Conservation (phyloP, 1,139 yeast species). For the Candida buenavistaensis region DNA sequence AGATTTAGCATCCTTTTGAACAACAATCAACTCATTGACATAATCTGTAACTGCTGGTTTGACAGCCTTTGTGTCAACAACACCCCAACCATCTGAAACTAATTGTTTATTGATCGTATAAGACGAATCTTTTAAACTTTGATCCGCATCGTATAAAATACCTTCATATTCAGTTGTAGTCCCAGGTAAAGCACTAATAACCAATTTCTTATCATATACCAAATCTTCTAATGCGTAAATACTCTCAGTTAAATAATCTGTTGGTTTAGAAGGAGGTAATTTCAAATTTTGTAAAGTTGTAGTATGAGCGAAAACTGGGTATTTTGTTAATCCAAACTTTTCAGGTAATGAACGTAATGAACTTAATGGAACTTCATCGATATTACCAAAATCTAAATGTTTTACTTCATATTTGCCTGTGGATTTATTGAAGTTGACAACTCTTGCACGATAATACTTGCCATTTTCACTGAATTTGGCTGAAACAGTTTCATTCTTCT, state of each 20-base stretch:
- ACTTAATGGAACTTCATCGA: slow-evolving; percentile 47
- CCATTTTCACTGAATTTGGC: slow-evolving; percentile 56
- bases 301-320: slow-evolving; percentile 60
- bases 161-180: slow-evolving; percentile 47
- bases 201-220: slow-evolving; percentile 56
- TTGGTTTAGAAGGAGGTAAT: slow-evolving; percentile 60
- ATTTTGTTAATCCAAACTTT: slow-evolving; percentile 40
- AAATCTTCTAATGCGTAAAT: slow-evolving; percentile 56
- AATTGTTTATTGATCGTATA: slow-evolving; percentile 66
- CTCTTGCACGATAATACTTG: slow-evolving; percentile 62
- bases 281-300: slow-evolving; percentile 56
- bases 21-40: slow-evolving; percentile 39
- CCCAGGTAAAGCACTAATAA: slow-evolving; percentile 52
- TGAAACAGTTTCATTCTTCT: slow-evolving; percentile 59
- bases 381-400: slow-evolving; percentile 67
- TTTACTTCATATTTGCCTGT: slow-evolving; percentile 50
- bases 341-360: slow-evolving; percentile 57
- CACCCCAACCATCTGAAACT: slow-evolving; percentile 65
- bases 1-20: slow-evolving; percentile 50
- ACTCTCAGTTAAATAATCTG: slow-evolving; percentile 62
- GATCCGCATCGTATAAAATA: slow-evolving; percentile 62
- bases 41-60: slow-evolving; percentile 37
- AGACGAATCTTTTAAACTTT: slow-evolving; percentile 53
- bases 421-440: slow-evolving; percentile 50
- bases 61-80: slow-evolving; percentile 46